Percentiles rank a stretch among this genome's conserved stretches.
Evolutionary conservation across 129 eudicot genomes (phyloP).

Genomic region (Chrysanthemum seticuspe): DNA sequence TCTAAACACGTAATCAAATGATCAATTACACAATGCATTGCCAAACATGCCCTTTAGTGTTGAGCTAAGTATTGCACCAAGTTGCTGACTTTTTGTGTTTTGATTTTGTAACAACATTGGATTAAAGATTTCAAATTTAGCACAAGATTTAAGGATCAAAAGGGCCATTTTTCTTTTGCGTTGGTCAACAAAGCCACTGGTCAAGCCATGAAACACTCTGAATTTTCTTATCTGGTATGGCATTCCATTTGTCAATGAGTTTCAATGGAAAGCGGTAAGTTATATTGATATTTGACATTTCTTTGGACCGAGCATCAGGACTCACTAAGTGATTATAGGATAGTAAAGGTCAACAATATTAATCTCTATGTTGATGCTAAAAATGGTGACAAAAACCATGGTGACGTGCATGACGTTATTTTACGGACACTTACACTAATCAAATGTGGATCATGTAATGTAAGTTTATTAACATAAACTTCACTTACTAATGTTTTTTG

Average conservation of each 20-base stretch:
- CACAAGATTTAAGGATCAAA: slow-evolving; percentile 74
- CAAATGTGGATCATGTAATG: too few species aligned
- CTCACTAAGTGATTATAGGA: slow-evolving; percentile 29
- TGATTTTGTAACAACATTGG: slow-evolving; percentile 64
- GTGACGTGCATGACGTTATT: too few species aligned
- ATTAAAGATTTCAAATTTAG: slow-evolving; percentile 72
- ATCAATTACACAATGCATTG: too few species aligned
- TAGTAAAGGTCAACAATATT: slow-evolving; percentile 67
- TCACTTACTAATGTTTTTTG: not conserved
- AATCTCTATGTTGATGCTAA: slow-evolving; percentile 41
- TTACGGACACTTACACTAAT: too few species aligned
- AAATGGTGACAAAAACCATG: too few species aligned
- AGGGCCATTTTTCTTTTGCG: slow-evolving; percentile 65
- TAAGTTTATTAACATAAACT: too few species aligned
- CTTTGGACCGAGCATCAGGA: slow-evolving; percentile 56
- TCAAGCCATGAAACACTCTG: slow-evolving; percentile 83
- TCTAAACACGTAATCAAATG: too few species aligned
- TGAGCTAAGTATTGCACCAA: too few species aligned
- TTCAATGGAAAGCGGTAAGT: not conserved
- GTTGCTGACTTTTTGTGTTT: not conserved
- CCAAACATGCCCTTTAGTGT: too few species aligned
- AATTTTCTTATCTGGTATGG: slow-evolving; percentile 65
- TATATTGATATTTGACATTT: not conserved
- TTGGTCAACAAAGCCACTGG: slow-evolving; percentile 79
- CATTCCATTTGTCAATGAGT: not conserved